Conservation (phyloP, 2,329 filamentous ascomycete species). For the Alternaria postmessia region DNA sequence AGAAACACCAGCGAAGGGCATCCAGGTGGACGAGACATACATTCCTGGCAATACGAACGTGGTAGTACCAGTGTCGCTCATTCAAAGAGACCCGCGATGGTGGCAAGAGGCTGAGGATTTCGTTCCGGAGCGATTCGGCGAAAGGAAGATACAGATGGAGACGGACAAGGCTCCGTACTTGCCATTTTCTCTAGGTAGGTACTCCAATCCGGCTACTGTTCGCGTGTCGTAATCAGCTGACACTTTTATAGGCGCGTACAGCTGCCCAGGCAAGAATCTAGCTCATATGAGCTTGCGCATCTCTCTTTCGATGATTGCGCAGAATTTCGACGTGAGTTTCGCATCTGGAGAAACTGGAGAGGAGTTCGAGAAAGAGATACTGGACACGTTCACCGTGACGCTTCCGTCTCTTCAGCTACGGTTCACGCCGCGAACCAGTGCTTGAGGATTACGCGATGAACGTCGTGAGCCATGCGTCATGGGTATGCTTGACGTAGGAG, state of each 20-base stretch:
- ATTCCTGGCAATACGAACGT: slow-evolving; percentile 27
- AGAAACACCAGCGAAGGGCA: slow-evolving; percentile 49
- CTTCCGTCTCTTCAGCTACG: slow-evolving; percentile 39
- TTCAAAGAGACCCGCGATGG: slow-evolving; percentile 24
- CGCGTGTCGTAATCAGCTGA: background rate
- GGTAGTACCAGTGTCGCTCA: slow-evolving; percentile 12
- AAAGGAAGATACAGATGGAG: slow-evolving; percentile 23
- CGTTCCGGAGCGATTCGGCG: slow-evolving; percentile 28
- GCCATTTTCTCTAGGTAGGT: slow-evolving; percentile 25
- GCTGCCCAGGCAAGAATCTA: slow-evolving; percentile 29
- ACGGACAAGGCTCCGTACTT: slow-evolving; percentile 28
- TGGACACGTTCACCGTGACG: slow-evolving; percentile 33
- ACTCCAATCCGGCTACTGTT: background rate
- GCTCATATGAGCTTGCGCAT: slow-evolving; percentile 24
- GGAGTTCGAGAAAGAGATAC: slow-evolving; percentile 27
- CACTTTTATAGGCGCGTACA: slow-evolving; percentile 20
- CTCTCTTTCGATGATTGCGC: slow-evolving; percentile 21
- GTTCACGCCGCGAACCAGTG: slow-evolving; percentile 25
- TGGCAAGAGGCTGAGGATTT: slow-evolving; percentile 23
- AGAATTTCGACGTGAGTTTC: slow-evolving; percentile 26
- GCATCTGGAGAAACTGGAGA: slow-evolving; percentile 28
- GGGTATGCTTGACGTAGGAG: background rate
- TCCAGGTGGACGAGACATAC: slow-evolving; percentile 30
- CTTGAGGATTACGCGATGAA: background rate
- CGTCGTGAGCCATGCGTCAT: background rate